Conservation (phyloP, 371 early-diverging fungal genomes). For the Apophysomyces variabilis region DNA sequence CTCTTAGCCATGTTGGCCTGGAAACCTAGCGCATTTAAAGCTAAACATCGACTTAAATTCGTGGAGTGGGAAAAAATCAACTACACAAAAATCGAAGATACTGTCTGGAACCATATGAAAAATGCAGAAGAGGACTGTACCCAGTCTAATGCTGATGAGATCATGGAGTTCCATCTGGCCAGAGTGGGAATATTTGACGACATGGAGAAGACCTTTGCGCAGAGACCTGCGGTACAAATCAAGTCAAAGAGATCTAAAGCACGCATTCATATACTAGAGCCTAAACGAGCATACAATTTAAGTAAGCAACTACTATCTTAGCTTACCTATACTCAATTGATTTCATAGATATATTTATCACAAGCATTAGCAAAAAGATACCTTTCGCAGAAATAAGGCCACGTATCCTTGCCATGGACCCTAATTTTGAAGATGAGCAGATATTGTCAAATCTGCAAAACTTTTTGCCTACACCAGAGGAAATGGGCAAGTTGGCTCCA, state of each 20-base stretch:
- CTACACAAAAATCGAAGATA: slow-evolving; percentile 55
- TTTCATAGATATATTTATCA: slow-evolving; percentile 29
- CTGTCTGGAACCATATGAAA: slow-evolving; percentile 60
- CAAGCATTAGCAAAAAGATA: slow-evolving; percentile 29
- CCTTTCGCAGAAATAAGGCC: slow-evolving; percentile 27
- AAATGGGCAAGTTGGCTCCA: slow-evolving; percentile 64
- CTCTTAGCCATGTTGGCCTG: slow-evolving; percentile 32
- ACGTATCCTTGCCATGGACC: slow-evolving; percentile 30
- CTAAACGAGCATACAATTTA: slow-evolving; percentile 78
- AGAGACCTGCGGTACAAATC: slow-evolving; percentile 54
- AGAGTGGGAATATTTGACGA: slow-evolving; percentile 68
- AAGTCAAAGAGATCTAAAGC: slow-evolving; percentile 37
- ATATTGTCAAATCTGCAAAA: slow-evolving; percentile 38
- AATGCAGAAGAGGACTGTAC: slow-evolving; percentile 13
- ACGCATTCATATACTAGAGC: slow-evolving; percentile 63
- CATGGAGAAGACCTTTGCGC: slow-evolving; percentile 80
- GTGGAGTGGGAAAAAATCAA: slow-evolving; percentile 89
- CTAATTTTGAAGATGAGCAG: slow-evolving; percentile 67
- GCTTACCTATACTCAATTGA: background rate
- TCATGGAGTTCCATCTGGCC: slow-evolving; percentile 42
- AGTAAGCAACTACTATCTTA: slow-evolving; percentile 43
- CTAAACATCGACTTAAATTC: slow-evolving; percentile 76
- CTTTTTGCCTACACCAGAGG: slow-evolving; percentile 46
- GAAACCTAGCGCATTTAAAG: slow-evolving; percentile 61
- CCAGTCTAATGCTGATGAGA: slow-evolving; percentile 10